Evolutionary conservation across 192 early-diverging fungal genomes (phyloP).

Genomic region (Podila clonocystis): DNA sequence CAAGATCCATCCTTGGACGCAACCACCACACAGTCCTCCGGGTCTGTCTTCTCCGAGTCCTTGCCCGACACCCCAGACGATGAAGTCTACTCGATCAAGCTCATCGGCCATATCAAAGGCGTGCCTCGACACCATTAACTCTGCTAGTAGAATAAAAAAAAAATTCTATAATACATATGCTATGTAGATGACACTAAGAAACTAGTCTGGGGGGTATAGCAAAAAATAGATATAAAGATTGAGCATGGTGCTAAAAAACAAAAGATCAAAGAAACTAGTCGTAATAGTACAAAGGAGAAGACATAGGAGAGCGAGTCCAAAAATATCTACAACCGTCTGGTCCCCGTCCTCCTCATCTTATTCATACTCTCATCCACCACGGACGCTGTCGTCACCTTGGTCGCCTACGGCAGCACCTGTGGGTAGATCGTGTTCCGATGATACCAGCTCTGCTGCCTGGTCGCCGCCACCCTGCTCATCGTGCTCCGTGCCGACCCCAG

Average conservation of each 20-base stretch:
- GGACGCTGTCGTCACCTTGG: background rate
- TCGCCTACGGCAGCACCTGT: background rate
- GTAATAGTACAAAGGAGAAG: background rate
- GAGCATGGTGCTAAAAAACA: background rate
- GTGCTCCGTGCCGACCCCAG: conserved; percentile 13
- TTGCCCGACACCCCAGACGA: background rate
- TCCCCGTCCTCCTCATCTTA: background rate
- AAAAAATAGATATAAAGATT: background rate
- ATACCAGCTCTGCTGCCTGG: conserved; percentile 27
- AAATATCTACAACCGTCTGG: background rate
- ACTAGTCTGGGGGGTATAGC: background rate
- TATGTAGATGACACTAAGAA: background rate
- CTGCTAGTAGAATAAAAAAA: too few species aligned
- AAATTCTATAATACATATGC: too few species aligned
- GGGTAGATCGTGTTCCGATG: conserved; percentile 10
- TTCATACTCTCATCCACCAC: background rate
- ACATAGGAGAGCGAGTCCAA: background rate
- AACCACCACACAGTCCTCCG: too few species aligned
- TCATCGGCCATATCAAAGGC: conserved; percentile 43
- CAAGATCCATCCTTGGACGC: too few species aligned
- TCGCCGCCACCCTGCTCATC: conserved; percentile 24
- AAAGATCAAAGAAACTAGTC: background rate
- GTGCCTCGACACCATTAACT: conserved; percentile 13
- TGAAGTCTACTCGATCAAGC: conserved; percentile 26
- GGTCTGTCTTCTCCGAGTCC: too few species aligned